Evolutionary conservation across 345 rosid species (phyloP).

Genomic region (Orychophragmus violaceus): DNA sequence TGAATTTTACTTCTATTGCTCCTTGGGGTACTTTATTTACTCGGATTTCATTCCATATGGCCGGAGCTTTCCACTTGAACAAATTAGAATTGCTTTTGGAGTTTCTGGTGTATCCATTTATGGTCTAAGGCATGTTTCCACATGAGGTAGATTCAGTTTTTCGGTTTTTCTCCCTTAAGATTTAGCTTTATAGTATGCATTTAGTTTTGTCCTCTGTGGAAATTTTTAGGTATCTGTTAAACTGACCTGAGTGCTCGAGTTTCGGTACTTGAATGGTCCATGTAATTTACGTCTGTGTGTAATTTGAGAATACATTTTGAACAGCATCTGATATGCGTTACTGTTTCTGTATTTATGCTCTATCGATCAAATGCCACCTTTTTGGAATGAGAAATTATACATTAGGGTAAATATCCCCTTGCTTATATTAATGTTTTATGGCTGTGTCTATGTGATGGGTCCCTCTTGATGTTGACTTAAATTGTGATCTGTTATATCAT

Average conservation of each 20-base stretch:
- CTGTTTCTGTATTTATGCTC: neutral
- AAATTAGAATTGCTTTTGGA: neutral
- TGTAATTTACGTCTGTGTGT: neutral
- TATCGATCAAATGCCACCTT: neutral
- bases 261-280: conserved; percentile 7
- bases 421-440: neutral
- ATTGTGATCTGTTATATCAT: neutral
- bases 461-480: conserved; percentile 4
- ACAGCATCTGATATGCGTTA: neutral
- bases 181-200: conserved; percentile 6
- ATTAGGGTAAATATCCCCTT: neutral
- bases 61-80: neutral
- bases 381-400: neutral
- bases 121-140: no score
- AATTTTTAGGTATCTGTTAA: neutral
- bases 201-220: neutral
- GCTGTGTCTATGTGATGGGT: conserved; percentile 1
- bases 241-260: neutral
- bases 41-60: neutral
- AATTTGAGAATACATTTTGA: neutral
- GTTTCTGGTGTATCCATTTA: no score
- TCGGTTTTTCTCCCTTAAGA: no score
- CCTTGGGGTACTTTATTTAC: neutral
- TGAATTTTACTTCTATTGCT: neutral
- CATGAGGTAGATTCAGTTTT: neutral